Percentiles rank a stretch among this genome's conserved stretches.
Conservation (phyloP, 2,329 filamentous ascomycete species). For the Gnomoniopsis smithogilvyi region DNA sequence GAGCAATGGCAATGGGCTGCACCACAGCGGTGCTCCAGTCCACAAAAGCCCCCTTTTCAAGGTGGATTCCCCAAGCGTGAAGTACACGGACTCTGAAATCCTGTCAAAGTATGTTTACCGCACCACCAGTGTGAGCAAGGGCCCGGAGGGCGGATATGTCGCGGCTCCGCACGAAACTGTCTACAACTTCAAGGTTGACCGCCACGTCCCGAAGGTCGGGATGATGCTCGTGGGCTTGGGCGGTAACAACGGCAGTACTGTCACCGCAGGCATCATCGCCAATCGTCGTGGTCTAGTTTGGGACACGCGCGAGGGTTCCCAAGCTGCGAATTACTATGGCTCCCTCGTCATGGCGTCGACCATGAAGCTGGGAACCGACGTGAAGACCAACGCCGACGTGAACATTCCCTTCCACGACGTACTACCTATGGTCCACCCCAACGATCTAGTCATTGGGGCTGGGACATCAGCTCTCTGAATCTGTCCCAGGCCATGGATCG, state of each 20-base stretch:
- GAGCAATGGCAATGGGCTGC: slow-evolving; percentile 27
- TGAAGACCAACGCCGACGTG: slow-evolving; percentile 80
- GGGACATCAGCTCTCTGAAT: slow-evolving; percentile 94
- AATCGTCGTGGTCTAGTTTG: slow-evolving; percentile 83
- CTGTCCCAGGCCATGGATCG: slow-evolving; percentile 92
- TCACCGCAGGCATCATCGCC: slow-evolving; percentile 95
- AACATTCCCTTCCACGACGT: slow-evolving; percentile 95
- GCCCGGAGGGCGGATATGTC: slow-evolving; percentile 69
- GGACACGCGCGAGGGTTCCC: slow-evolving; percentile 89
- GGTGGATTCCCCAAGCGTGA: slow-evolving; percentile 89
- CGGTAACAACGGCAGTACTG: slow-evolving; percentile 96
- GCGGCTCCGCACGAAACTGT: slow-evolving; percentile 83
- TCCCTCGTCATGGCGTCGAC: slow-evolving; percentile 97
- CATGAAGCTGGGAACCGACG: slow-evolving; percentile 89
- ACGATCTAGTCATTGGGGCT: slow-evolving; percentile 94
- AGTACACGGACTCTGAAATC: slow-evolving; percentile 85
- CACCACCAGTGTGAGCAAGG: slow-evolving; percentile 77
- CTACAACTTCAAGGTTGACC: slow-evolving; percentile 97
- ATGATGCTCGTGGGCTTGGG: slow-evolving; percentile 98
- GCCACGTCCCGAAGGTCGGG: slow-evolving; percentile 87
- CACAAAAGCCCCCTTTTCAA: slow-evolving; percentile 65
- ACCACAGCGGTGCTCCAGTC: slow-evolving; percentile 26
- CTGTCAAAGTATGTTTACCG: slow-evolving; percentile 94
- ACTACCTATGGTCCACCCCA: slow-evolving; percentile 94
- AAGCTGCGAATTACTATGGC: slow-evolving; percentile 93